Percentiles rank a stretch among this genome's conserved stretches.
These are phyloP conservation scores for Cryptosporidium meleagridis DNA, from an alignment of 169 alveolate genomes.

Conservation along the genomic window DNA sequence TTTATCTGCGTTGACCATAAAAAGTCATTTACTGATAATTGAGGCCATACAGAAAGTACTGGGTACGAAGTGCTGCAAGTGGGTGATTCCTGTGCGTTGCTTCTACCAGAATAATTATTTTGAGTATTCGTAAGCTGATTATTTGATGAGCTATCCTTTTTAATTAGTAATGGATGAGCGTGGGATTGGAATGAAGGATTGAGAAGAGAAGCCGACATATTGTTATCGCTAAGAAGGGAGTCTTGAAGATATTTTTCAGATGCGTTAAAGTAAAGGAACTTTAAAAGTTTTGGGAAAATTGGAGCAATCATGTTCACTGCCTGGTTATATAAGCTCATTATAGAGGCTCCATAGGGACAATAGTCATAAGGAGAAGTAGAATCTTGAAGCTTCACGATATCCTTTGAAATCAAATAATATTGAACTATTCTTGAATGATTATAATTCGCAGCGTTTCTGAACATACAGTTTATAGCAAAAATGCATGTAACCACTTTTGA, in stretches of 20 bases:
- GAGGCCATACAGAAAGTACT: constrained; percentile 68
- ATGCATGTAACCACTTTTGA: constrained; percentile 47
- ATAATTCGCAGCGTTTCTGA: constrained; percentile 49
- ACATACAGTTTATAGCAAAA: constrained; percentile 54
- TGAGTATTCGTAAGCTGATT: background rate
- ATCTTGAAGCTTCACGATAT: constrained; percentile 29
- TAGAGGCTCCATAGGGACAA: constrained; percentile 55
- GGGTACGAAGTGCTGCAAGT: background rate
- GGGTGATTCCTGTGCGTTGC: background rate
- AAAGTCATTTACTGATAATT: constrained; percentile 45
- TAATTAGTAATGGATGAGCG: constrained; percentile 44
- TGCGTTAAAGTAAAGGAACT: constrained; percentile 48
- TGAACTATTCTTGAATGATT: constrained; percentile 52
- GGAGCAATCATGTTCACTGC: background rate
- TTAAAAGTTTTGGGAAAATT: constrained; percentile 43
- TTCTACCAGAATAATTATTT: background rate
- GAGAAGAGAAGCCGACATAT: constrained; percentile 49
- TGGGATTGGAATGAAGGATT: constrained; percentile 56
- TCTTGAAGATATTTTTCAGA: constrained; percentile 70
- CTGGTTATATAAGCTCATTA: constrained; percentile 37
- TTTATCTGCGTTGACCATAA: constrained; percentile 69
- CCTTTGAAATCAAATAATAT: constrained; percentile 30
- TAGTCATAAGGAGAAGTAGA: constrained; percentile 4
- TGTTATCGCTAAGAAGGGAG: constrained; percentile 31
- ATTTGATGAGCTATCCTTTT: background rate